Conservation (phyloP, 2,329 filamentous ascomycete species). For the Colletotrichum sp. region DNA sequence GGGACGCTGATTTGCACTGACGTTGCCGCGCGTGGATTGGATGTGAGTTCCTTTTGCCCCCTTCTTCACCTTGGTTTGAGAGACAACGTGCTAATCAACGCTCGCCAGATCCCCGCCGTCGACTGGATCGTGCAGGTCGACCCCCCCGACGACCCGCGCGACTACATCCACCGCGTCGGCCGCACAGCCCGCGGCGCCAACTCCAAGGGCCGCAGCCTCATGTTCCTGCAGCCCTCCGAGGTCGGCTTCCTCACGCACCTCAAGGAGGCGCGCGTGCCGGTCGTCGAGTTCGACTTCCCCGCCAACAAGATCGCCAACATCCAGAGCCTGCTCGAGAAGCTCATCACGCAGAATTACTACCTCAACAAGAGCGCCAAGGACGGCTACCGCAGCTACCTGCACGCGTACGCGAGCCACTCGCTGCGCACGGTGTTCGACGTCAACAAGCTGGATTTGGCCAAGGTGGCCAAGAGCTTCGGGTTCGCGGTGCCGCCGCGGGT, state of each 20-base stretch:
- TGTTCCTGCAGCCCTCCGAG: conserved; percentile 93
- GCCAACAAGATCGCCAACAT: conserved; percentile 90
- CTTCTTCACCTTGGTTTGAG: not conserved
- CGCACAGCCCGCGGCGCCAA: conserved; percentile 88
- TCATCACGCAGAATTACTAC: conserved; percentile 96
- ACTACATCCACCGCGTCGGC: conserved; percentile 96
- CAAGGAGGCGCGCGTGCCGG: conserved; percentile 88
- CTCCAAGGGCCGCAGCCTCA: conserved; percentile 83
- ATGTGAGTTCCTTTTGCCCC: conserved; percentile 57
- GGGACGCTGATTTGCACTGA: conserved; percentile 96
- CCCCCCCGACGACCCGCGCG: conserved; percentile 86
- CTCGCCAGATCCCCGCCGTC: conserved; percentile 54
- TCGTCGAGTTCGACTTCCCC: conserved; percentile 96
- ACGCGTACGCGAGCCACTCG: conserved; percentile 85
- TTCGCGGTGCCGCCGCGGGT: conserved; percentile 80
- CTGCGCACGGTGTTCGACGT: conserved; percentile 72
- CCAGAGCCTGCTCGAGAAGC: conserved; percentile 89
- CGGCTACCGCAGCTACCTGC: conserved; percentile 87
- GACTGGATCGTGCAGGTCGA: conserved; percentile 98
- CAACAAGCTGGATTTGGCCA: conserved; percentile 81
- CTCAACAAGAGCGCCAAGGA: conserved; percentile 85
- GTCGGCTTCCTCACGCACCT: conserved; percentile 91
- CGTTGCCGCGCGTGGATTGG: conserved; percentile 91
- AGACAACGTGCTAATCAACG: not conserved
- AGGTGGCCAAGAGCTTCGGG: conserved; percentile 84